Percentiles rank a stretch among this genome's conserved stretches.
phyloP scores from a whole-genome alignment of 306 rosid genomes.

The Heteromeles arbutifolia region DNA sequence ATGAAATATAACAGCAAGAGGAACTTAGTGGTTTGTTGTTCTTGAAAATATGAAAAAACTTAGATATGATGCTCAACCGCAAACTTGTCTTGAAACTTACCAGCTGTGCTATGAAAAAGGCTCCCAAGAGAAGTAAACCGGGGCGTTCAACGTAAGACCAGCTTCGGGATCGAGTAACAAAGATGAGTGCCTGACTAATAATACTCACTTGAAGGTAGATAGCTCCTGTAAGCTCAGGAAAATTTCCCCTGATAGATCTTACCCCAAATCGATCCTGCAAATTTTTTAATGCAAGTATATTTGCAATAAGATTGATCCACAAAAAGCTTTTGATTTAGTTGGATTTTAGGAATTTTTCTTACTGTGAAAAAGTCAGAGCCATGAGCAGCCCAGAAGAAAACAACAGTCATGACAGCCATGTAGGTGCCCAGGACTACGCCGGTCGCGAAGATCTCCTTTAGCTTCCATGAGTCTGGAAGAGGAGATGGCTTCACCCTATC shows the following conservation, averaged over 20 bases:
- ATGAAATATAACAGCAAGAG: background rate
- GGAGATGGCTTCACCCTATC: constrained; percentile 94
- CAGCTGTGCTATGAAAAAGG: constrained; percentile 67
- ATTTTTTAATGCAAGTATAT: background rate
- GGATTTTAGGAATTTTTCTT: constrained; percentile 3
- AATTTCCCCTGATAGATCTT: constrained; percentile 33
- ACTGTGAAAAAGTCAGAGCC: constrained; percentile 65
- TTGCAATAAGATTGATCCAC: background rate
- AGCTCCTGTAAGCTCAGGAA: constrained; percentile 66
- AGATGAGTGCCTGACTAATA: constrained; percentile 88
- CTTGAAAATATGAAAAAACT: background rate
- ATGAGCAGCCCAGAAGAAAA: constrained; percentile 74
- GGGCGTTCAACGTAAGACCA: constrained; percentile 88
- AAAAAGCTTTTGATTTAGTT: background rate
- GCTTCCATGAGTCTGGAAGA: constrained; percentile 89
- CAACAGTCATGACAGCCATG: constrained; percentile 77
- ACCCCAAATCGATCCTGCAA: constrained; percentile 69
- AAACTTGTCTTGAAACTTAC: constrained; percentile 31
- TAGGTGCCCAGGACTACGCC: constrained; percentile 77
- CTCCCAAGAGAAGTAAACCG: constrained; percentile 47
- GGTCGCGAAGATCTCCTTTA: constrained; percentile 74
- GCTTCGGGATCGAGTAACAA: constrained; percentile 79
- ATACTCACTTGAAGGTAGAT: constrained; percentile 89
- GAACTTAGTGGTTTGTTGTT: background rate
- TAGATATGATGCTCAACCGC: background rate